phyloP scores from a whole-genome alignment of 1,284 basidiomycete genomes.

The Fomes fomentarius region DNA sequence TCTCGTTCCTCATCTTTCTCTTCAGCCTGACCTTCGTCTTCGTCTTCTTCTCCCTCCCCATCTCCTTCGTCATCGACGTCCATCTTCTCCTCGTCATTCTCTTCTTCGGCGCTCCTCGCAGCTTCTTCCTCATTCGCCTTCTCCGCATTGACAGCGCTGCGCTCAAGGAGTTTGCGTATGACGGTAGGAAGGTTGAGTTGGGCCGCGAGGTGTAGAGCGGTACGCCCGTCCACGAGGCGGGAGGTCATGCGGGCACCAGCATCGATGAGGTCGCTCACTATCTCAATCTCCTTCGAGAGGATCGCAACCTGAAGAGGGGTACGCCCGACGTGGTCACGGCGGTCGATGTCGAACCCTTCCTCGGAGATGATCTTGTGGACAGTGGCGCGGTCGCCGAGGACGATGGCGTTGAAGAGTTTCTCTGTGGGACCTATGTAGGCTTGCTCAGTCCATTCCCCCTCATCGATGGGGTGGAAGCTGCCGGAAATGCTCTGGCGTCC shows the following conservation, averaged over 20 bases:
- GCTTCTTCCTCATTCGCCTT: slow-evolving; percentile 36
- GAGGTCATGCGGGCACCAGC: slow-evolving; percentile 56
- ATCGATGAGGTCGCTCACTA: slow-evolving; percentile 54
- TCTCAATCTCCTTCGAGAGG: slow-evolving; percentile 44
- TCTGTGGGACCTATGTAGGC: slow-evolving; percentile 57
- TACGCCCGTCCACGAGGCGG: slow-evolving; percentile 56
- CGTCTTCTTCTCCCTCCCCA: slow-evolving; percentile 30
- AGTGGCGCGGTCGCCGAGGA: slow-evolving; percentile 39
- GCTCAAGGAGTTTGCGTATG: slow-evolving; percentile 51
- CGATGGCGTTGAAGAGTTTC: slow-evolving; percentile 58
- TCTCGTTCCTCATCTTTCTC: slow-evolving; percentile 25
- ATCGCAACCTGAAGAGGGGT: slow-evolving; percentile 59
- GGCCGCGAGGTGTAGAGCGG: slow-evolving; percentile 57
- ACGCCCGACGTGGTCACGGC: slow-evolving; percentile 61
- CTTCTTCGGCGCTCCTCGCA: slow-evolving; percentile 31
- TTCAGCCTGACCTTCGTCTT: background rate
- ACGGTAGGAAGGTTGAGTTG: slow-evolving; percentile 46
- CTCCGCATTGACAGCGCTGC: slow-evolving; percentile 43
- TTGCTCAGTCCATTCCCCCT: slow-evolving; percentile 64
- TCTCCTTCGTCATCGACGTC: slow-evolving; percentile 39
- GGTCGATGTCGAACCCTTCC: slow-evolving; percentile 47
- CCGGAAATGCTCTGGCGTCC: slow-evolving; percentile 63
- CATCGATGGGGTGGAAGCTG: slow-evolving; percentile 66
- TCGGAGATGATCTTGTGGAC: slow-evolving; percentile 43
- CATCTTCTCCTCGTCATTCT: slow-evolving; percentile 29